Evolutionary conservation across 306 rosid species (phyloP).

Genomic region (Lotus japonicus): DNA sequence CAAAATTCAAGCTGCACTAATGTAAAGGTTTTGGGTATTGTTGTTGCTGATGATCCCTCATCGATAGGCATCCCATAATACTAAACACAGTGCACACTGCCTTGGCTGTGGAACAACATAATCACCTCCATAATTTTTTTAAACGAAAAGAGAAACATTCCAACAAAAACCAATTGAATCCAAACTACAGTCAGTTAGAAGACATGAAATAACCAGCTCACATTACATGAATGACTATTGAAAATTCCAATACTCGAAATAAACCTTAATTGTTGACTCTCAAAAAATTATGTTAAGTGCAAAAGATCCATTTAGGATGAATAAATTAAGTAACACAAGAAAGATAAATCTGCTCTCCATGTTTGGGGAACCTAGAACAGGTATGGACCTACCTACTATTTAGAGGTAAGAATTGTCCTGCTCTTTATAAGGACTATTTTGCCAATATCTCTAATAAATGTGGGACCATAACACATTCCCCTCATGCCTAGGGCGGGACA

Average conservation of each 20-base stretch:
- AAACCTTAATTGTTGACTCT: background rate
- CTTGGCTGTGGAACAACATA: background rate
- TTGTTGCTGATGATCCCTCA: background rate
- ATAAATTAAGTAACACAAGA: background rate
- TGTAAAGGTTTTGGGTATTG: background rate
- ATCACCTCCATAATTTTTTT: background rate
- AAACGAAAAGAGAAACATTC: background rate
- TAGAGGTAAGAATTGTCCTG: too few relatives aligned
- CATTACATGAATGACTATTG: background rate
- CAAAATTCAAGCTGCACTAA: conserved; percentile 6
- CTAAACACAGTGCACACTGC: background rate
- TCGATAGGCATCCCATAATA: background rate
- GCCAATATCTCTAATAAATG: too few relatives aligned
- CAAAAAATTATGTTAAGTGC: background rate
- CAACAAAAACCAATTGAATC: background rate
- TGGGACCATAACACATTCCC: too few relatives aligned
- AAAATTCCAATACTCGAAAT: conserved; percentile 9
- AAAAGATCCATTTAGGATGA: background rate
- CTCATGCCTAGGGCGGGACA: too few relatives aligned
- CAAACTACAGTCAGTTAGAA: background rate
- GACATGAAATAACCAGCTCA: background rate
- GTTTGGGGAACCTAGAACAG: background rate
- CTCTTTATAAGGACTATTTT: too few relatives aligned
- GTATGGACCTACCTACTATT: too few relatives aligned
- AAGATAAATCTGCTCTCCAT: background rate